These are phyloP conservation scores for Coemansia sp. DNA, from an alignment of 192 early-diverging fungal species.

Conservation along the genomic window DNA sequence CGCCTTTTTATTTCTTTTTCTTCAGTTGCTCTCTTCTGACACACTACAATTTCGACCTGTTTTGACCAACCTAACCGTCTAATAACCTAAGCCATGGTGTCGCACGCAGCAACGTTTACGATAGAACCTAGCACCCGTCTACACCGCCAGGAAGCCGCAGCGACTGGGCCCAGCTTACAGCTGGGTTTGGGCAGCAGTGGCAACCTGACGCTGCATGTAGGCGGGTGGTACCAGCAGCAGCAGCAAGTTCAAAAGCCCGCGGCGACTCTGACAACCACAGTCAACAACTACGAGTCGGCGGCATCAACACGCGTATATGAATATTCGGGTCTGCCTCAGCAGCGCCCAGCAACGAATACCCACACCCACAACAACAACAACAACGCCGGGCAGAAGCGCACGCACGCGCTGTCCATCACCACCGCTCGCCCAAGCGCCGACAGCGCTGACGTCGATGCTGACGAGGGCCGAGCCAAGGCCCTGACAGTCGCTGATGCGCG, in stretches of 20 bases:
- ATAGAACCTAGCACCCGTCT: constrained; percentile 60
- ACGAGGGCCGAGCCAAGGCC: neutral
- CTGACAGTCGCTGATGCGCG: neutral
- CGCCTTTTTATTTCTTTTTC: neutral
- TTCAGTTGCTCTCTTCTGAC: neutral
- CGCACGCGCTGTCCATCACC: neutral
- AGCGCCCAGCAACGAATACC: constrained; percentile 4
- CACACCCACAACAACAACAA: neutral
- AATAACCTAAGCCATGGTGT: constrained; percentile 33
- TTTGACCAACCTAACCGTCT: neutral
- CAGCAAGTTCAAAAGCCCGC: constrained; percentile 18
- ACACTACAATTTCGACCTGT: neutral
- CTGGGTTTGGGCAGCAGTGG: constrained; percentile 17
- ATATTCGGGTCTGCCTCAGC: constrained; percentile 7
- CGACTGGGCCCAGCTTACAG: constrained; percentile 2
- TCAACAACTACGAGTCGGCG: constrained; percentile 13
- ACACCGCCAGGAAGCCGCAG: constrained; percentile 48
- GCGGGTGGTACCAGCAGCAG: constrained; percentile 52
- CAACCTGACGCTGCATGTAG: constrained; percentile 59
- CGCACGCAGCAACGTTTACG: constrained; percentile 22
- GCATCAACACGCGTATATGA: constrained; percentile 11
- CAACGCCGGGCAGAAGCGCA: constrained; percentile 13
- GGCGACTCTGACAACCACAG: constrained; percentile 10
- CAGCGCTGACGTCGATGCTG: neutral
- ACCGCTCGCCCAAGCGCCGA: neutral